Base-by-base conservation (phyloP, 2,329 filamentous ascomycete genomes). In the Ascochyta clinopodiicola region DNA sequence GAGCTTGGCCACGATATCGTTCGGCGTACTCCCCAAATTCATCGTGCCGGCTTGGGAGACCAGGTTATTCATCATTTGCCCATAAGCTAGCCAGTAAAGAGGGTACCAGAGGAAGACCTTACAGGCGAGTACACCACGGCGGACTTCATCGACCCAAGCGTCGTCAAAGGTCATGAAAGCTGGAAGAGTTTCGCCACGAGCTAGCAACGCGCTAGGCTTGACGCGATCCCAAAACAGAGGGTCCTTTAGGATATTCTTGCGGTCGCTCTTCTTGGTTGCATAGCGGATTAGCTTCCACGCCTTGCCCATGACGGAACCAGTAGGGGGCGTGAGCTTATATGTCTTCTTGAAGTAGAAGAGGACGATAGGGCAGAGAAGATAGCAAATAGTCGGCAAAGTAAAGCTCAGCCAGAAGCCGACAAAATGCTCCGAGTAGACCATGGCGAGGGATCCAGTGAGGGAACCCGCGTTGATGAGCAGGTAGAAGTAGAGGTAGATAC, bases 101-200 rank as follows among this genome's bases (percentile, higher is more conserved):
- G 89, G 89, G 59, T 86, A 85, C 79, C 88, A 91, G 53, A 86
- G 56, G 53, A 78, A 78, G 7, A 77, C 72, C 24, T 71, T 71
- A 69, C 75, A 77, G 3, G 75, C 73, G 21, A 67, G 59, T 15
- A 72, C 51, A 55, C 88, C 89, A 73, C 89, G 87, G 48, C 81
- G 81, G 42, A 92, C 86, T 70, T 92, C 88, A 51, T 92, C 88
- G 6, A 92, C 89, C 88, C 88, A 92, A 54, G 84, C 84, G 62
- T 92, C 90, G 58, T 92, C 89, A 62, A 91, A 92, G 0, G 86
- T 90, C 88, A 92, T 92, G 88, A 88, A 91, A 0, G 60, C 45
- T 0, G 88, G 88, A 31, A 84, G 82, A 51, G 81, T 68, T 0
- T 75, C 74, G 5, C 82, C 77, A 38, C 56, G 60, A 7, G 63